phyloP scores from a whole-genome alignment of 2,329 filamentous ascomycete species.

The Fusarium graminum region DNA sequence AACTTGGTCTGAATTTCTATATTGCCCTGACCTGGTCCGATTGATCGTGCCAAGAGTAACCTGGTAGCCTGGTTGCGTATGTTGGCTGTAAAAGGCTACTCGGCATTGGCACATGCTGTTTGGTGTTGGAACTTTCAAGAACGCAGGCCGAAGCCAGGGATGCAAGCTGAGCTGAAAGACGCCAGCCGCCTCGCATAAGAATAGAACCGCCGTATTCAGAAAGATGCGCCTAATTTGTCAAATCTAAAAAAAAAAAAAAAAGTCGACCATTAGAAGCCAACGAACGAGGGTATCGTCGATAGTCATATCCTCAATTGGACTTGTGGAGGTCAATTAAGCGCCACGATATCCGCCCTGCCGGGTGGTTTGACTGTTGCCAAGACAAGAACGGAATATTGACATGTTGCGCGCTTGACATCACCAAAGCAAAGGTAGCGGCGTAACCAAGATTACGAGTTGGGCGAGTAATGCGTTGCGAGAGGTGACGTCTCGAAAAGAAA shows the following conservation, averaged over 20 bases:
- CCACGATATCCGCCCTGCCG: conserved; percentile 25
- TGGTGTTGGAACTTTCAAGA: neutral
- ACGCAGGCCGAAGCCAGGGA: neutral
- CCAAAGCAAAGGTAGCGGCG: neutral
- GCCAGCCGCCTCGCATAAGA: neutral
- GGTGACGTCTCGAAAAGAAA: neutral
- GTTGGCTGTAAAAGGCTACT: neutral
- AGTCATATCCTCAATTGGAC: conserved; percentile 13
- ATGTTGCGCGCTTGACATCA: conserved; percentile 8
- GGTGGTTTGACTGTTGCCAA: conserved; percentile 21
- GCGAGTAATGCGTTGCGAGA: neutral
- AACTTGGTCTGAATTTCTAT: neutral
- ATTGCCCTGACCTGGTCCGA: neutral
- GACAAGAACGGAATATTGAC: conserved; percentile 13
- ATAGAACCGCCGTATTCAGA: conserved; percentile 13
- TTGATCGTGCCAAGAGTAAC: neutral
- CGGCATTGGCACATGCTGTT: neutral
- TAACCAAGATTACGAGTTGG: neutral
- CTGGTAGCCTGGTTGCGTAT: neutral
- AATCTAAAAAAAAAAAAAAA: too few species aligned
- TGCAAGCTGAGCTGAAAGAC: conserved; percentile 1
- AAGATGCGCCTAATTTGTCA: conserved; percentile 8
- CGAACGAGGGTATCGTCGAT: conserved; percentile 25
- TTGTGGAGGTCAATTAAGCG: conserved; percentile 36
- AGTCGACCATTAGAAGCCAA: conserved; percentile 22